A percentile compares a stretch with the other conserved stretches of the same genome.
Evolutionary conservation across 2,329 filamentous ascomycete genomes (phyloP).

Genomic region (Neofusicoccum cordaticola): DNA sequence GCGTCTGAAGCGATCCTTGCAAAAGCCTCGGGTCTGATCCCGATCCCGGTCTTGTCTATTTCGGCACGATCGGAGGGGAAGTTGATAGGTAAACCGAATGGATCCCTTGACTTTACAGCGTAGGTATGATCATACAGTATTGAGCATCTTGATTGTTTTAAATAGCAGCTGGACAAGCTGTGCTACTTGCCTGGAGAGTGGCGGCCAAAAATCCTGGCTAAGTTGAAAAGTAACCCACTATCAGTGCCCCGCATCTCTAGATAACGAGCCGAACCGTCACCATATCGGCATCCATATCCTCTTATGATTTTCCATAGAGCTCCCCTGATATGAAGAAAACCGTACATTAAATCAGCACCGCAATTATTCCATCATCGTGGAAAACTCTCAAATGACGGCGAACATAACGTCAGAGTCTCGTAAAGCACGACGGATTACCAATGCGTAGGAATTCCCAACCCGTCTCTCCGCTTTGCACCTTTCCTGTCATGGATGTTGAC

Average conservation of each 20-base stretch:
- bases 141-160: too few species aligned
- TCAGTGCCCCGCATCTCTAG: neutral
- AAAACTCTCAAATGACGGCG: neutral
- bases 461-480: neutral
- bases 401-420: neutral
- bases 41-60: too few species aligned
- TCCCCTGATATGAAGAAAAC: neutral
- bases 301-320: neutral
- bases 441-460: neutral
- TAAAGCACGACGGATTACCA: neutral
- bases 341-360: neutral
- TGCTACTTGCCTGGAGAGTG: too few species aligned
- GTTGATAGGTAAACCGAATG: too few species aligned
- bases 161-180: too few species aligned
- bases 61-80: too few species aligned
- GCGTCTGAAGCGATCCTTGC: too few species aligned
- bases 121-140: too few species aligned
- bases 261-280: neutral
- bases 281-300: neutral
- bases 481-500: neutral
- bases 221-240: neutral
- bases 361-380: neutral
- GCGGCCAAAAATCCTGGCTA: too few species aligned
- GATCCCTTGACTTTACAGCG: too few species aligned
- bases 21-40: too few species aligned